These are phyloP conservation scores for Malus domestica DNA, from an alignment of 306 rosid genomes.

Conservation along the genomic window ASM211411v1 NC_041802.1:7228501-7229000, in stretches of 20 bases:
- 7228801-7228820: slow-evolving; percentile 85
- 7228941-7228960: background rate
- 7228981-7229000: slow-evolving; percentile 3
- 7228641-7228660: background rate
- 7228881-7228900: background rate
- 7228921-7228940: background rate
- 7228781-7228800: slow-evolving; percentile 90
- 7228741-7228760: slow-evolving; percentile 91
- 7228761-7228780: slow-evolving; percentile 76
- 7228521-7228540: background rate
- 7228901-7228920: background rate
- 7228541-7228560: background rate
- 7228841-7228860: slow-evolving; percentile 8
- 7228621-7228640: background rate
- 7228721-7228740: slow-evolving; percentile 16
- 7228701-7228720: background rate
- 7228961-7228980: background rate
- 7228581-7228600: background rate
- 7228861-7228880: no score
- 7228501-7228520: background rate
- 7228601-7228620: background rate
- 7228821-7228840: slow-evolving; percentile 70
- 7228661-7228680: background rate
- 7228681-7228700: background rate
- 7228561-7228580: background rate